Base-by-base conservation (phyloP, 441 rosid genomes). In the Pelargonium fulgidum region DNA sequence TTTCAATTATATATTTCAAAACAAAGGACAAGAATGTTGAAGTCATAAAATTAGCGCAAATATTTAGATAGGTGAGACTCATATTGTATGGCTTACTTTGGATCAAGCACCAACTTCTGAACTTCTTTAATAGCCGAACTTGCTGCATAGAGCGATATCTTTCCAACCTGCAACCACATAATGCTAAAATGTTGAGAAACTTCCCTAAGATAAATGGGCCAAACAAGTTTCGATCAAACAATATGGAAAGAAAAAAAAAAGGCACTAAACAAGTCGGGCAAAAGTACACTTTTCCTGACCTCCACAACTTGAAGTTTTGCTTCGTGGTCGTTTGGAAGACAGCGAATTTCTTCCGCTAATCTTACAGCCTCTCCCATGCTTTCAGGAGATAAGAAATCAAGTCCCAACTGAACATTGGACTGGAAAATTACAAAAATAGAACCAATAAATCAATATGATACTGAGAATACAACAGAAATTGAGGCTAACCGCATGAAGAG, bases 101-200 rank as follows among this genome's bases (percentile, higher is more conserved):
- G 88, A 79, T 92, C 96, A 68, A 90, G 94, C 52, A 92, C 92
- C 84, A 92, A 79, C 78, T 87, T 89, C 84, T 92, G 96, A 75
- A 92, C 90, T 80, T 94, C 99, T 80, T 87, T 94, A 73, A 94
- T 92, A 61, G 94, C 92, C 65, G 97, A 90, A 83, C 98, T 94
- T 69, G 99, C 99, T 68, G 97, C 92, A 68, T 94, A 94, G 24
- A 94, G 72, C n/a, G 94, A 87, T 67, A 86, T 89, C 82, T 94
- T 92, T 61, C 96, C 99, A 1, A 85, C 94, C 99, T 94, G 89
- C 75, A 72, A 36, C 58, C 69, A 69, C 68, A 70, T 65, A 17
- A 42, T 76, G 72, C 16, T 52, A 59, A 62, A 72, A 42, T 54
- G 44, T 65, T 50, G 50, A 52, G 47, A 65, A 52, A 67, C 47